phyloP scores from a whole-genome alignment of 306 rosid species.

The Castanea crenata region DNA sequence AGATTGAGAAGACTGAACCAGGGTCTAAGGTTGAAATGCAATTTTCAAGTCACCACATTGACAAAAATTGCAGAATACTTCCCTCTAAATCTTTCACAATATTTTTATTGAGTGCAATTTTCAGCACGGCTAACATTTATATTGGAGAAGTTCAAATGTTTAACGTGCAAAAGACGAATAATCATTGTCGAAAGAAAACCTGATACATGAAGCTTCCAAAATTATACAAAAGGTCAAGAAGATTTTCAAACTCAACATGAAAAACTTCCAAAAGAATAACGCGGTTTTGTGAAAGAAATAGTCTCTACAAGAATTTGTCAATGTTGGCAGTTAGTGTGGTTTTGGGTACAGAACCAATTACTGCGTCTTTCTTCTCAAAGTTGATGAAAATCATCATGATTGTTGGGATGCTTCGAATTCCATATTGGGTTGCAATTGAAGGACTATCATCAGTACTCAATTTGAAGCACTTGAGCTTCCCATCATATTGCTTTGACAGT shows the following conservation, averaged over 20 bases:
- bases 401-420: slow-evolving; percentile 10
- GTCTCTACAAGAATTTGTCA: slow-evolving; percentile 7
- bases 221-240: neutral
- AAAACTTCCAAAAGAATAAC: neutral
- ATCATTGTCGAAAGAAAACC: neutral
- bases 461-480: slow-evolving; percentile 12
- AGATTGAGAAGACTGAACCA: neutral
- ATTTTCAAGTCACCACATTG: neutral
- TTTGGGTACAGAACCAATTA: slow-evolving; percentile 9
- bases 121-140: neutral
- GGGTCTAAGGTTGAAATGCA: neutral
- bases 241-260: neutral
- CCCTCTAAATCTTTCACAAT: no score
- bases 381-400: slow-evolving; percentile 5
- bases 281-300: neutral
- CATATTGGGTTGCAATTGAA: slow-evolving; percentile 2
- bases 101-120: neutral
- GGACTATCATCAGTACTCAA: slow-evolving; percentile 15
- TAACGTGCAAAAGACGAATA: neutral
- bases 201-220: neutral
- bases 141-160: neutral
- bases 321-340: slow-evolving; percentile 1
- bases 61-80: neutral
- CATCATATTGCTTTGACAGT: neutral
- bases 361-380: slow-evolving; percentile 5